Evolutionary conservation across 495 filamentous ascomycete species (phyloP).

Genomic region (Aspergillus cristatus): DNA sequence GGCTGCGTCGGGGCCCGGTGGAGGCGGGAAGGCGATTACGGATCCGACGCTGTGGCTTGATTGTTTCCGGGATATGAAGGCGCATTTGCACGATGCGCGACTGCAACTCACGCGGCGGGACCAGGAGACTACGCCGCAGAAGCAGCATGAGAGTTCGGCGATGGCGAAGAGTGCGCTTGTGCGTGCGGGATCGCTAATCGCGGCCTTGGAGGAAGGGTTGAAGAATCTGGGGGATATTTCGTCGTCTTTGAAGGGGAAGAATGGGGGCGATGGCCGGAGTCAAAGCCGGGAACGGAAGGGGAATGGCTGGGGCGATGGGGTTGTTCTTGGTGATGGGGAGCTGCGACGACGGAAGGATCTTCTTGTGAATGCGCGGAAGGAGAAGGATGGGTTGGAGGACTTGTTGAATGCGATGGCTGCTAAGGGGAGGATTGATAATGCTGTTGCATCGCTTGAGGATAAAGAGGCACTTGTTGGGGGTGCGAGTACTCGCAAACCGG

Average conservation of each 20-base stretch:
- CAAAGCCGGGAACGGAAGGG: background rate
- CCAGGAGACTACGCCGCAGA: slow-evolving; percentile 54
- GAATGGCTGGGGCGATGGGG: background rate
- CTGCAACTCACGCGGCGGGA: slow-evolving; percentile 67
- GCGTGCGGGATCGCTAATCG: slow-evolving; percentile 59
- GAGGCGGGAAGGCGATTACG: slow-evolving; percentile 38
- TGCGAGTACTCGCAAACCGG: slow-evolving; percentile 15
- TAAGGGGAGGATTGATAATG: slow-evolving; percentile 39
- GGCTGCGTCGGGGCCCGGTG: slow-evolving; percentile 21
- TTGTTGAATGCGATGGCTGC: slow-evolving; percentile 63
- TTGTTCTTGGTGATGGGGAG: slow-evolving; percentile 72
- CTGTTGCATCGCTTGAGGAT: slow-evolving; percentile 43
- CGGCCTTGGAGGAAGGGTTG: slow-evolving; percentile 62
- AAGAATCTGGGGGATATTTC: slow-evolving; percentile 27
- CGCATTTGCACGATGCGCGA: slow-evolving; percentile 71
- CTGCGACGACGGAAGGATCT: slow-evolving; percentile 71
- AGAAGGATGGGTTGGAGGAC: slow-evolving; percentile 79
- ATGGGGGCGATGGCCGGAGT: slow-evolving; percentile 9
- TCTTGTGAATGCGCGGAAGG: slow-evolving; percentile 65
- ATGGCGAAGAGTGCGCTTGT: slow-evolving; percentile 76
- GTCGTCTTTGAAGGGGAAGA: slow-evolving; percentile 1
- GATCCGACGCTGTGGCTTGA: slow-evolving; percentile 86
- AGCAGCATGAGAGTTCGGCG: slow-evolving; percentile 68
- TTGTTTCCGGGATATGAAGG: slow-evolving; percentile 72
- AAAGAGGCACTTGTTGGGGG: slow-evolving; percentile 43